Evolutionary conservation across 352 stramenopile genomes (phyloP).

Genomic region (Globisporangium takayamanum): DNA sequence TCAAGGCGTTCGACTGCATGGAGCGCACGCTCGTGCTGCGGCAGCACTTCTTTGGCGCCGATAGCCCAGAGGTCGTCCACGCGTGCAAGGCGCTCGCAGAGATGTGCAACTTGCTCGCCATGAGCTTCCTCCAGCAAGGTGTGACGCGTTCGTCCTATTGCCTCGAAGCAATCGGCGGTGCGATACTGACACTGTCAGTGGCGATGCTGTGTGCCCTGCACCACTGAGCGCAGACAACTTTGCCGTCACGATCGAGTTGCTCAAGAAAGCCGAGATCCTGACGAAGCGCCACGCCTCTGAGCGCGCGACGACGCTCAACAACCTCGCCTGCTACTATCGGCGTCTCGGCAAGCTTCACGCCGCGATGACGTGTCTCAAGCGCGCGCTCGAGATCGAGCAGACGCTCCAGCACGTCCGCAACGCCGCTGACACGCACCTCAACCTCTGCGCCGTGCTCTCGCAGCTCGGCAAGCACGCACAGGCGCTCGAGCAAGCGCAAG

Average conservation of each 20-base stretch:
- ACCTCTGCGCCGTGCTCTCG: slow-evolving; percentile 90
- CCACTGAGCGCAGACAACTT: slow-evolving; percentile 62
- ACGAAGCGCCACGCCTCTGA: slow-evolving; percentile 76
- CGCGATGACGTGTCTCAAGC: slow-evolving; percentile 88
- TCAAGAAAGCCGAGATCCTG: slow-evolving; percentile 92
- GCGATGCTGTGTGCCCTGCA: neutral
- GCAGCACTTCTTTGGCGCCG: slow-evolving; percentile 89
- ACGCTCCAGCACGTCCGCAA: slow-evolving; percentile 63
- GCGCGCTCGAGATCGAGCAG: slow-evolving; percentile 85
- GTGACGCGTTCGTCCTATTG: neutral
- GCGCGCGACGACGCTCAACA: slow-evolving; percentile 90
- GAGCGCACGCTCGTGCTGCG: slow-evolving; percentile 87
- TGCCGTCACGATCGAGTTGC: slow-evolving; percentile 84
- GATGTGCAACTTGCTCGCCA: slow-evolving; percentile 92
- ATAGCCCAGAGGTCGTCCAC: slow-evolving; percentile 77
- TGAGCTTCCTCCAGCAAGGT: slow-evolving; percentile 91
- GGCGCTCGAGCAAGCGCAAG: slow-evolving; percentile 85
- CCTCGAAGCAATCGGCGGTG: neutral
- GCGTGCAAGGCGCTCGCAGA: slow-evolving; percentile 88
- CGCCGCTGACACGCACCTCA: slow-evolving; percentile 90
- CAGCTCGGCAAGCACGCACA: slow-evolving; percentile 81
- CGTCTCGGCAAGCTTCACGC: slow-evolving; percentile 84
- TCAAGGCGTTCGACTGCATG: slow-evolving; percentile 91
- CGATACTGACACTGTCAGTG: neutral
- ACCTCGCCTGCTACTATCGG: slow-evolving; percentile 91